Base-by-base conservation (phyloP, 2,329 filamentous ascomycete genomes). In the Aspergillus aculeatinus region DNA sequence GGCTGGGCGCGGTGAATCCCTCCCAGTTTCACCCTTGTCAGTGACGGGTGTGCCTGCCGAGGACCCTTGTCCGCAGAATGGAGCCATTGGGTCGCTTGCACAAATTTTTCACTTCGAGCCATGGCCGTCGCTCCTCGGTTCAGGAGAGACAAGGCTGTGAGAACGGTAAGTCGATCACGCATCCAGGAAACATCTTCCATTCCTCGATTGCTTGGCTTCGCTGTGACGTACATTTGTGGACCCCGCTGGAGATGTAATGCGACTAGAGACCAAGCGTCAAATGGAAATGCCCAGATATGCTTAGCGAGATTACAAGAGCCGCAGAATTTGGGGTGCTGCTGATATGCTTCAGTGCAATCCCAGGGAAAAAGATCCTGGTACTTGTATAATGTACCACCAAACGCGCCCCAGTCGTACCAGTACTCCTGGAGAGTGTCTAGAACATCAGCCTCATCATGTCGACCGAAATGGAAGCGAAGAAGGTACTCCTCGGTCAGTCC, bases 311-410 rank as follows among this genome's bases (percentile, higher is more conserved):
- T 80, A 63, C 79, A 81, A 14, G 67, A 53, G 10, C 75, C 74
- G 59, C 79, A 81, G 11, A 62, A 69, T 4, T 68, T 68, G 0
- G 75, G 75, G 50, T 77, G 76, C 25, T 72, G 62, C 5, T 67
- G 68, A 55, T 76, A 80, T 0, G 79, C 79, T 60, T 80, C 78
- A 4, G 79, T 81, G 64, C 79, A 82, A 59, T 81, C 79, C 79
- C 79, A 81, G 0, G 78, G 79, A 51, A 81, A 81, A 16, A 80
- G 49, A 54, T 77, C 72, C 55, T 80, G 78, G 51, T 79, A 75
- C 11, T 60, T 66, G 63, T 81, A 81, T 0, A 80, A 60, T 0
- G 70, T 72, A 3, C 67, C 68, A 1, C 69, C 74, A 57, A 81
- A 80, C 7, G 70, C 73, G 4, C 74, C 78, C 77, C 78, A 81